A percentile compares a stretch with the other conserved stretches of the same genome.
These are phyloP conservation scores for Lasiosphaeris hirsuta DNA, from an alignment of 495 filamentous ascomycete species.

Conservation along the genomic window DNA sequence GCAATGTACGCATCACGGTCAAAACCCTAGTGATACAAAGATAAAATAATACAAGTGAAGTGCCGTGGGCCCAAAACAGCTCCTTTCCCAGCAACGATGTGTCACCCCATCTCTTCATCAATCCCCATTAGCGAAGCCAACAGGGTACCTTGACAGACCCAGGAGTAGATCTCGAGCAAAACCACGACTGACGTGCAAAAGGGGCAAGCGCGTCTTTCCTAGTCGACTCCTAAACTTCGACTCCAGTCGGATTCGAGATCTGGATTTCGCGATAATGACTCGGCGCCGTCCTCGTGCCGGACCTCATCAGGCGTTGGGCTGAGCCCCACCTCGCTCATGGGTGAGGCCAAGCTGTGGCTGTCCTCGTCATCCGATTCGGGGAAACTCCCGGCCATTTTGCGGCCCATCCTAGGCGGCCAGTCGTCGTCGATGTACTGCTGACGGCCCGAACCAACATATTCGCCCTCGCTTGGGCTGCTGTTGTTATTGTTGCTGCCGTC, in stretches of 20 bases:
- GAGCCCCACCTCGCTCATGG: no score
- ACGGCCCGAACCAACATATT: no score
- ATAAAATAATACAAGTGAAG: neutral
- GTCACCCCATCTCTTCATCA: no score
- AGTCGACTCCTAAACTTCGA: slow-evolving; percentile 37
- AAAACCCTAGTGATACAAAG: neutral
- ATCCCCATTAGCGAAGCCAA: no score
- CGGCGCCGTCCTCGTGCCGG: neutral
- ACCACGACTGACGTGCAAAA: no score
- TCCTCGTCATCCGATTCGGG: slow-evolving; percentile 26
- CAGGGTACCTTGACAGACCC: no score
- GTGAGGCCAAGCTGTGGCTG: neutral
- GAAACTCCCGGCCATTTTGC: slow-evolving; percentile 28
- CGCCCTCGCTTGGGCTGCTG: neutral
- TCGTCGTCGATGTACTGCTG: slow-evolving; percentile 1
- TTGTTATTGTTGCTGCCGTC: slow-evolving; percentile 21
- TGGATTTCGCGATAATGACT: neutral
- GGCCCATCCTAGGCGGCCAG: slow-evolving; percentile 6
- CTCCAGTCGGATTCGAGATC: slow-evolving; percentile 16
- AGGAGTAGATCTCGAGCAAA: no score
- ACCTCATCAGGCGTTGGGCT: no score
- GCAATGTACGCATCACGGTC: neutral
- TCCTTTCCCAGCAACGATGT: no score
- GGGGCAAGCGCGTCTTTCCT: neutral
- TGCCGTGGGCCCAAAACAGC: no score